phyloP scores from a whole-genome alignment of 169 alveolate genomes.

The Condylostoma magnum region DNA sequence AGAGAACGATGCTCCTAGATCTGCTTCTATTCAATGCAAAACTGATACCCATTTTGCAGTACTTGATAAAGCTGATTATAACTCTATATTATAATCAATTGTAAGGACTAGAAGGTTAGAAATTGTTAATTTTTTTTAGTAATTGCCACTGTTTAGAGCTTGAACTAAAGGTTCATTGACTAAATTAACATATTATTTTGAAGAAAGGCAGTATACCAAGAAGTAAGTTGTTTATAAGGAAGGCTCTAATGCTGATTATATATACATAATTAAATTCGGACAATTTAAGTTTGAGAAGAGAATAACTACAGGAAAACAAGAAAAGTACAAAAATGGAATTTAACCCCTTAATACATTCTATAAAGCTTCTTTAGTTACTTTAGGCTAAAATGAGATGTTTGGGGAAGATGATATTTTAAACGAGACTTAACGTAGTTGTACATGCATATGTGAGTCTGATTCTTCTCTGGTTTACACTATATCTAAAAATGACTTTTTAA shows the following conservation, averaged over 20 bases:
- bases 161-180: constrained; percentile 43
- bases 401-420: constrained; percentile 14
- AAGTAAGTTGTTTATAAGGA: constrained; percentile 44
- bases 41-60: constrained; percentile 30
- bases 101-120: constrained; percentile 10
- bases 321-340: background rate
- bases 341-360: no score
- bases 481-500: background rate
- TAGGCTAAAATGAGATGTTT: background rate
- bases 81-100: constrained; percentile 25
- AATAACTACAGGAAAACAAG: constrained; percentile 4
- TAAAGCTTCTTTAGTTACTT: background rate
- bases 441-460: background rate
- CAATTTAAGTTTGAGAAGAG: constrained; percentile 50
- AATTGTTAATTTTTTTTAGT: constrained; percentile 29
- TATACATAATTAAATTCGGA: constrained; percentile 45
- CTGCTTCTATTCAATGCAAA: constrained; percentile 39
- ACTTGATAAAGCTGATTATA: constrained; percentile 39
- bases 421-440: background rate
- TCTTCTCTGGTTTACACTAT: background rate
- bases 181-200: constrained; percentile 41
- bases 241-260: constrained; percentile 29
- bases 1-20: no score
- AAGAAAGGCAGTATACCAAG: constrained; percentile 30
- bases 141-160: constrained; percentile 35